These are phyloP conservation scores for Colletotrichum graminicola DNA, from an alignment of 2,329 filamentous ascomycete genomes.

Conservation along the genomic window DNA sequence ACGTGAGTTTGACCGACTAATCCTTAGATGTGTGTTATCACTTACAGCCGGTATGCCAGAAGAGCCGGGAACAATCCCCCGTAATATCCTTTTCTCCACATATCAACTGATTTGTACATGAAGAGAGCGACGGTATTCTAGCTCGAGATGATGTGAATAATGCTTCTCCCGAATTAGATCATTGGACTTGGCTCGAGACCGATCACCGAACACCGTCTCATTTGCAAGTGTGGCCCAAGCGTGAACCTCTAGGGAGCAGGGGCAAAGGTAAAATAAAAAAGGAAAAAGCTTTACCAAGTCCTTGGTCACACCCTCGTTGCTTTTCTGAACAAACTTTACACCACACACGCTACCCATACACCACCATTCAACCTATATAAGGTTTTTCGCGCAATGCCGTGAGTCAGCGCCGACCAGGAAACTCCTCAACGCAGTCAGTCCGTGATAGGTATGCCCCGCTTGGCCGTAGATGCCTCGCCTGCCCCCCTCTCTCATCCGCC, in stretches of 20 bases:
- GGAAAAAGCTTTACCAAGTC: neutral
- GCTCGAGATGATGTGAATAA: neutral
- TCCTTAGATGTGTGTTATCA: neutral
- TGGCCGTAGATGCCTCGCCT: slow-evolving; percentile 70
- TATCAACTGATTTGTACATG: neutral
- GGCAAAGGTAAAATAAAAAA: too few species aligned
- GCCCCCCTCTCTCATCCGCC: slow-evolving; percentile 66
- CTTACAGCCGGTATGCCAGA: neutral
- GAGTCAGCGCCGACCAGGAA: slow-evolving; percentile 1
- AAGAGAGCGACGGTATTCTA: neutral
- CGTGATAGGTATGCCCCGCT: neutral
- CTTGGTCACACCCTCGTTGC: neutral
- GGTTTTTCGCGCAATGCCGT: slow-evolving; percentile 3
- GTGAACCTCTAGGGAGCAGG: neutral
- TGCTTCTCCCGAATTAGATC: neutral
- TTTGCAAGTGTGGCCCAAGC: slow-evolving; percentile 30
- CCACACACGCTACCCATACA: neutral
- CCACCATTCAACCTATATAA: neutral
- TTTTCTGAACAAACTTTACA: slow-evolving; percentile 3
- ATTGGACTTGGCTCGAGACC: neutral
- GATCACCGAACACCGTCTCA: neutral
- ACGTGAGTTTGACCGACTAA: neutral
- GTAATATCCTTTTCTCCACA: neutral
- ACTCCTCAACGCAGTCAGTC: neutral
- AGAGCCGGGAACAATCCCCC: neutral